These are phyloP conservation scores for Backusella circina DNA, from an alignment of 192 early-diverging fungal species.

Conservation along the genomic window DNA sequence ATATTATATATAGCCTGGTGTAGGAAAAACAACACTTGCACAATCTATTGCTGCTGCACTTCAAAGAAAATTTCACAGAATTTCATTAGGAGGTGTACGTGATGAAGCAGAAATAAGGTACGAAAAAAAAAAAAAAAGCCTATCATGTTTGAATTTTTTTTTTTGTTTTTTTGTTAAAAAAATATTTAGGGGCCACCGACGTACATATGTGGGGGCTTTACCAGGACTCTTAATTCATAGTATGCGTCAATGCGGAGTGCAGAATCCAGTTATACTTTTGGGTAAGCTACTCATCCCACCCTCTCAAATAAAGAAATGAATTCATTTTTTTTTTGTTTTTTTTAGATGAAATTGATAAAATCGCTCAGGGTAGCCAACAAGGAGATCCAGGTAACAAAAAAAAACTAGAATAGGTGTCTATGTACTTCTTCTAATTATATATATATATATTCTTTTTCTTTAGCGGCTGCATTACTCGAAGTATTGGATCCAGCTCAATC, in stretches of 20 bases:
- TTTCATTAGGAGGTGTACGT: constrained; percentile 80
- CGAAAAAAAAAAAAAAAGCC: constrained; percentile 48
- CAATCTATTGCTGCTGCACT: constrained; percentile 74
- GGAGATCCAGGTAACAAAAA: constrained; percentile 58
- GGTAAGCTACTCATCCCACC: constrained; percentile 35
- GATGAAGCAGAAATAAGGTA: constrained; percentile 84
- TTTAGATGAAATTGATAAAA: constrained; percentile 77
- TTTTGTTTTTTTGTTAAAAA: neutral
- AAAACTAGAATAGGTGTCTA: neutral
- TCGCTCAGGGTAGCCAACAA: constrained; percentile 53
- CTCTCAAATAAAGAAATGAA: neutral
- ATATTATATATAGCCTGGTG: constrained; percentile 30
- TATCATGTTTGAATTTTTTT: neutral
- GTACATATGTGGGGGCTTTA: constrained; percentile 85
- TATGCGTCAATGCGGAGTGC: constrained; percentile 59
- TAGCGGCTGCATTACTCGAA: constrained; percentile 74
- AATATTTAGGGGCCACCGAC: constrained; percentile 59
- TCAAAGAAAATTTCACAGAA: constrained; percentile 75
- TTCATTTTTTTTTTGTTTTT: neutral
- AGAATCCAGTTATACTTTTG: constrained; percentile 78
- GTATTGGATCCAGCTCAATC: constrained; percentile 90
- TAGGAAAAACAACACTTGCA: constrained; percentile 82
- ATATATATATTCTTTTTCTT: neutral
- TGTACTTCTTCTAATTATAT: neutral
- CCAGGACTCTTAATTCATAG: constrained; percentile 81